Evolutionary conservation across 1,284 basidiomycete genomes (phyloP).

Genomic region (Hemileia vastatrix): DNA sequence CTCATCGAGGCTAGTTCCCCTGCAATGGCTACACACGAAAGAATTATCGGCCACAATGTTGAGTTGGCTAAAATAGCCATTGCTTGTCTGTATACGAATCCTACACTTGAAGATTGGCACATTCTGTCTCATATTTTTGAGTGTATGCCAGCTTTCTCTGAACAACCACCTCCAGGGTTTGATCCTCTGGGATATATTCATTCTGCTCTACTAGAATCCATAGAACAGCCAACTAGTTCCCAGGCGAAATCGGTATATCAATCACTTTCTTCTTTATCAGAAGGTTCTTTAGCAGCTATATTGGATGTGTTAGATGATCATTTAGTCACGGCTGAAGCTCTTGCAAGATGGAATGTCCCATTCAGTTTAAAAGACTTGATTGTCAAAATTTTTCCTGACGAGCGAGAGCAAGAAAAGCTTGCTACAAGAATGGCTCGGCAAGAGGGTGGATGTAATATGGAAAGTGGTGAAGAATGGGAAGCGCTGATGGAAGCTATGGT

Average conservation of each 20-base stretch:
- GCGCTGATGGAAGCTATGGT: slow-evolving; percentile 78
- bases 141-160: slow-evolving; percentile 66
- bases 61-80: slow-evolving; percentile 74
- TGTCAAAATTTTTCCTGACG: slow-evolving; percentile 61
- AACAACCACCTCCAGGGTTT: slow-evolving; percentile 4
- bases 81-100: slow-evolving; percentile 75
- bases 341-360: slow-evolving; percentile 72
- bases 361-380: slow-evolving; percentile 67
- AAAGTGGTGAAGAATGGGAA: slow-evolving; percentile 66
- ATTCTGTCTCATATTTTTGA: slow-evolving; percentile 85
- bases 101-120: slow-evolving; percentile 60
- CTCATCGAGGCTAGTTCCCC: slow-evolving; percentile 84
- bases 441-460: slow-evolving; percentile 50
- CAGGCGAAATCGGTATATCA: slow-evolving; percentile 12
- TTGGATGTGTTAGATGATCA: slow-evolving; percentile 85
- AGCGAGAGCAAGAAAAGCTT: slow-evolving; percentile 68
- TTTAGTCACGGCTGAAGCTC: slow-evolving; percentile 80
- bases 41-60: slow-evolving; percentile 68
- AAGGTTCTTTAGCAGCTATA: slow-evolving; percentile 62
- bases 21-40: slow-evolving; percentile 58
- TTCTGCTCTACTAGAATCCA: slow-evolving; percentile 10
- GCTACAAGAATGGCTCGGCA: slow-evolving; percentile 75
- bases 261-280: slow-evolving; percentile 70
- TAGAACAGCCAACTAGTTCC: slow-evolving; percentile 1
- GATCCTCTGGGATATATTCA: slow-evolving; percentile 1